Conservation (phyloP, 2,329 filamentous ascomycete genomes). For the Hypoxylon sp. region DNA sequence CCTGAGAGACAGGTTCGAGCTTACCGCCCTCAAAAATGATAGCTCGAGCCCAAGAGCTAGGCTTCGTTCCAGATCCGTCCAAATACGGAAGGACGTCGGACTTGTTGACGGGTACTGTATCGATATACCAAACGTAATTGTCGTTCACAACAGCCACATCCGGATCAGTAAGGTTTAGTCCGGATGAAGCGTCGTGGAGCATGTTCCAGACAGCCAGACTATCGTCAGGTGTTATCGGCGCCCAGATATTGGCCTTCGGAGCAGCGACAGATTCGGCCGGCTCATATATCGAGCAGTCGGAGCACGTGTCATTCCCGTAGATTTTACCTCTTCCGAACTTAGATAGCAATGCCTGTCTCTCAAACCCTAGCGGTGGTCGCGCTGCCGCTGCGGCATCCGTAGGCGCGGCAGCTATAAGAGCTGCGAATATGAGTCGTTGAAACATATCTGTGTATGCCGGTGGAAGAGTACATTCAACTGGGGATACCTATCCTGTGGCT, state of each 20-base stretch:
- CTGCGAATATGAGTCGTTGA: background rate
- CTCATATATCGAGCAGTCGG: constrained; percentile 35
- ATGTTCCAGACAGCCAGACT: constrained; percentile 58
- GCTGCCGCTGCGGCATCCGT: constrained; percentile 2
- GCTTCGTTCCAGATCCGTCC: constrained; percentile 51
- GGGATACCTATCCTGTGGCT: background rate
- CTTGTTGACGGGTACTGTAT: constrained; percentile 63
- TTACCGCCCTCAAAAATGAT: constrained; percentile 60
- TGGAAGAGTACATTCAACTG: background rate
- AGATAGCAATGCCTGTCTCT: constrained; percentile 23
- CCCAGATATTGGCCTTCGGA: constrained; percentile 58
- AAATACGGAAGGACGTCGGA: constrained; percentile 59
- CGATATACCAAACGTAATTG: constrained; percentile 61
- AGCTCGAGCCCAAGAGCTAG: constrained; percentile 59
- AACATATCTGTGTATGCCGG: constrained; percentile 10
- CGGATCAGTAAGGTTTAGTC: constrained; percentile 59
- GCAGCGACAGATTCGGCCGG: constrained; percentile 47
- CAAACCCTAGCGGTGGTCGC: constrained; percentile 24
- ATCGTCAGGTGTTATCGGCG: constrained; percentile 55
- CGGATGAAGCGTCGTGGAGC: constrained; percentile 55
- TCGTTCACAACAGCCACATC: constrained; percentile 54
- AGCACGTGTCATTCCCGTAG: constrained; percentile 17
- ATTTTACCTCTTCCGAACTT: constrained; percentile 12
- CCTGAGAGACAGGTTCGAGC: constrained; percentile 57
- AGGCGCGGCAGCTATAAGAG: constrained; percentile 4